These are phyloP conservation scores for Exophiala alcalophila DNA, from an alignment of 2,329 filamentous ascomycete genomes.

Conservation along the genomic window DNA sequence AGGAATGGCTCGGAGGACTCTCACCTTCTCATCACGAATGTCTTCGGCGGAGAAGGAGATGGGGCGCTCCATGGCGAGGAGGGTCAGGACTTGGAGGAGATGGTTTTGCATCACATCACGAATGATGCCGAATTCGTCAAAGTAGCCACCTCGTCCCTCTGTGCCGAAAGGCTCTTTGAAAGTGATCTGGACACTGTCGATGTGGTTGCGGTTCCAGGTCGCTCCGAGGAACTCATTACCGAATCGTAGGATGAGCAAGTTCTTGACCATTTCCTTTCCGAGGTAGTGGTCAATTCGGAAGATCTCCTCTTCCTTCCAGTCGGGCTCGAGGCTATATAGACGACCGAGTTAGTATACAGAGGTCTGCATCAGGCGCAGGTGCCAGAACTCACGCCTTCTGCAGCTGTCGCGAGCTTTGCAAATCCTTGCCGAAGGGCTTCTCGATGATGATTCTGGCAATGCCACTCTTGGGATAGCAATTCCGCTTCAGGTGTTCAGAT, in stretches of 20 bases:
- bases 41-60: constrained; percentile 98
- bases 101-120: constrained; percentile 99
- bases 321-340: constrained; percentile 65
- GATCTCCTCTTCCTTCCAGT: constrained; percentile 98
- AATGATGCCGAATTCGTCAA: constrained; percentile 98
- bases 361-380: not conserved
- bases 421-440: constrained; percentile 98
- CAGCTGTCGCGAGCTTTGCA: constrained; percentile 87
- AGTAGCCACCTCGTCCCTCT: constrained; percentile 95
- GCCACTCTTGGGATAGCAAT: constrained; percentile 89
- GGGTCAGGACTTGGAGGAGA: constrained; percentile 89
- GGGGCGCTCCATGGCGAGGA: constrained; percentile 96
- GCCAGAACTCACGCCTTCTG: constrained; percentile 66
- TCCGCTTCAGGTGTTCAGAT: constrained; percentile 93
- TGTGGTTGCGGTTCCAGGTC: constrained; percentile 98
- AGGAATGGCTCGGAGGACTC: constrained; percentile 88
- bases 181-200: constrained; percentile 98
- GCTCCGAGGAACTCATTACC: constrained; percentile 98
- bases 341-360: constrained; percentile 3
- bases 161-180: constrained; percentile 99
- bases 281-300: constrained; percentile 99
- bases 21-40: constrained; percentile 95
- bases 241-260: constrained; percentile 95
- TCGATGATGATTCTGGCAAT: constrained; percentile 96
- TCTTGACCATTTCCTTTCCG: constrained; percentile 99